These are phyloP conservation scores for Rutidosis leptorrhynchoides DNA, from an alignment of 129 eudicot species.

Conservation along the genomic window DNA sequence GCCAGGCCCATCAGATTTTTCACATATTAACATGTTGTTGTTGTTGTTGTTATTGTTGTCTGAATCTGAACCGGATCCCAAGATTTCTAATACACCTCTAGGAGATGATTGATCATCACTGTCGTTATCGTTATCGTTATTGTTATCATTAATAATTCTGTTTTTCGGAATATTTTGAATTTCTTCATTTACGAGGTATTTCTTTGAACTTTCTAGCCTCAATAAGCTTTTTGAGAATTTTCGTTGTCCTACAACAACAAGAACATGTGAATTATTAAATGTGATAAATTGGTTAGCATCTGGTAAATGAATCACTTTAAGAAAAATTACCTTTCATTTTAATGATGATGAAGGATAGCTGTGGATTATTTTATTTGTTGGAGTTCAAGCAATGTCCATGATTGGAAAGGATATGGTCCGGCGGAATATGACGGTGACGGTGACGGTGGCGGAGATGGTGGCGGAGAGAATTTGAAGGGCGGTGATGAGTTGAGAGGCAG, in stretches of 20 bases:
- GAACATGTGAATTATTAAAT: background rate
- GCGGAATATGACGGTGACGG: slow-evolving; percentile 10
- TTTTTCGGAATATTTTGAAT: slow-evolving; percentile 4
- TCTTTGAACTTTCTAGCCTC: slow-evolving; percentile 18
- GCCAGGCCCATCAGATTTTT: slow-evolving; percentile 12
- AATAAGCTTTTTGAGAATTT: slow-evolving; percentile 6
- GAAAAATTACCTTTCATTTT: slow-evolving; percentile 28
- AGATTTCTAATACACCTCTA: slow-evolving; percentile 58
- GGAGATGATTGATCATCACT: slow-evolving; percentile 54
- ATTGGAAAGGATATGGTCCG: slow-evolving; percentile 21
- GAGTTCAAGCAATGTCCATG: slow-evolving; percentile 23
- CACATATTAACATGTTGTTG: slow-evolving; percentile 34
- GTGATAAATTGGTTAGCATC: background rate
- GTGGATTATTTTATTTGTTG: background rate
- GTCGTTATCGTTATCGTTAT: background rate
- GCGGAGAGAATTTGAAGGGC: slow-evolving; percentile 32
- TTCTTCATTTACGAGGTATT: slow-evolving; percentile 28
- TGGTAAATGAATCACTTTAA: background rate
- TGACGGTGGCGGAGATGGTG: slow-evolving; percentile 29
- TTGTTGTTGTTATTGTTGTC: slow-evolving; percentile 39
- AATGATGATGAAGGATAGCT: background rate
- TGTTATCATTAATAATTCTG: too few species aligned
- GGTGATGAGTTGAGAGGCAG: slow-evolving; percentile 44
- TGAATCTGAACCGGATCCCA: slow-evolving; percentile 53
- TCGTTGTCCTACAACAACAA: slow-evolving; percentile 2